phyloP scores from a whole-genome alignment of 768 basidiomycete species.

The Lactifluus piperatus region DNA sequence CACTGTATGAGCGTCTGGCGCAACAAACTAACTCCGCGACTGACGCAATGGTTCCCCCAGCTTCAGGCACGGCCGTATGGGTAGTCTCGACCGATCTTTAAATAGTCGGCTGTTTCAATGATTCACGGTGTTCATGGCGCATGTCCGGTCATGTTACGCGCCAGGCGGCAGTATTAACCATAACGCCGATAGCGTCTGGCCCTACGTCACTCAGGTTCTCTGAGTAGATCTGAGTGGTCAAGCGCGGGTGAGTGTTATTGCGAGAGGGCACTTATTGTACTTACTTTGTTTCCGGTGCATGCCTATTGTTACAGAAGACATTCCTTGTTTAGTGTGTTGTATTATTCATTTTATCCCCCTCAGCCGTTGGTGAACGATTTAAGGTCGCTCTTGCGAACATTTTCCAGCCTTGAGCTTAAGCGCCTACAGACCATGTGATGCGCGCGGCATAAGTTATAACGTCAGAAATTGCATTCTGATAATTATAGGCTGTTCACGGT shows the following conservation, averaged over 20 bases:
- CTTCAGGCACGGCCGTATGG: too few species aligned
- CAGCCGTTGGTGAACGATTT: neutral
- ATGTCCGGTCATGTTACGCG: neutral
- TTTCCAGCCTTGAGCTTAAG: too few species aligned
- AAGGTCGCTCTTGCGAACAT: neutral
- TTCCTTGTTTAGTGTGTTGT: neutral
- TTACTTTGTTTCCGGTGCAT: neutral
- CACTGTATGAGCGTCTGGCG: neutral
- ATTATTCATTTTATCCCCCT: neutral
- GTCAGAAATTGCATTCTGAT: neutral
- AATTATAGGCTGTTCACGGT: too few species aligned
- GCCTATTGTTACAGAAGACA: neutral
- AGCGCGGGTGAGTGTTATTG: neutral
- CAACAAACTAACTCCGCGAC: neutral
- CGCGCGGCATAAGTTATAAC: too few species aligned
- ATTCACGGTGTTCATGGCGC: neutral
- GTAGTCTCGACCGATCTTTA: neutral
- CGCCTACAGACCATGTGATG: too few species aligned
- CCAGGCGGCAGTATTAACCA: neutral
- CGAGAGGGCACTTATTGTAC: neutral
- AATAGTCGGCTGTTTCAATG: neutral
- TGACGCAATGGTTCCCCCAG: neutral
- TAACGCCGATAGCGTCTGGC: neutral
- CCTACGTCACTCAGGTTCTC: neutral
- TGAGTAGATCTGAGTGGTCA: too few species aligned